phyloP scores from a whole-genome alignment of 208 protist species.

The Histomonas meleagridis region DNA sequence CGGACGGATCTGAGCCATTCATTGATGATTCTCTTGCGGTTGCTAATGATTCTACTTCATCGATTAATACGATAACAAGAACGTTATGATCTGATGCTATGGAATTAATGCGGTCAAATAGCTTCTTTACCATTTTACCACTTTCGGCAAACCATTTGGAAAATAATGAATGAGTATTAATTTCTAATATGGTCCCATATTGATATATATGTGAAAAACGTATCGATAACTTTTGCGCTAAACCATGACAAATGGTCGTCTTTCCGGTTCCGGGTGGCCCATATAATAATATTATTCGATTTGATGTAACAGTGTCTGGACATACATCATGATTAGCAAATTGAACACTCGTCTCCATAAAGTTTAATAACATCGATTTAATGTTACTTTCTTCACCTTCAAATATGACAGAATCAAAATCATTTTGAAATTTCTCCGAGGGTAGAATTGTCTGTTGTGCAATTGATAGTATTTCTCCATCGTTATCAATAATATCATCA shows the following conservation, averaged over 20 bases:
- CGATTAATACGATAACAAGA: slow-evolving; percentile 48
- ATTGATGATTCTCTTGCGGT: slow-evolving; percentile 66
- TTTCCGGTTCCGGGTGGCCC: slow-evolving; percentile 57
- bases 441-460: not conserved
- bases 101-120: slow-evolving; percentile 62
- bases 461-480: not conserved
- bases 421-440: not conserved
- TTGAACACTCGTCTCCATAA: slow-evolving; percentile 64
- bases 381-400: slow-evolving; percentile 43
- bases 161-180: slow-evolving; percentile 56
- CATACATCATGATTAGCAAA: slow-evolving; percentile 69
- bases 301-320: slow-evolving; percentile 59
- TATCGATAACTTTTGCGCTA: slow-evolving; percentile 66
- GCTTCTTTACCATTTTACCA: slow-evolving; percentile 79
- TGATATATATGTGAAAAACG: slow-evolving; percentile 40
- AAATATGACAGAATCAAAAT: not conserved
- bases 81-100: not conserved
- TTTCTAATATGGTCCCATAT: not conserved
- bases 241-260: slow-evolving; percentile 65
- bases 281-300: slow-evolving; percentile 54
- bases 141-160: slow-evolving; percentile 87
- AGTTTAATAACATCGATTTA: slow-evolving; percentile 71
- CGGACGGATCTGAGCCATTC: slow-evolving; percentile 73
- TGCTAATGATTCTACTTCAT: slow-evolving; percentile 83
- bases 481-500: slow-evolving; percentile 2